Evolutionary conservation across 768 basidiomycete species (phyloP).

Genomic region (Neoboletus subvelutipes): DNA sequence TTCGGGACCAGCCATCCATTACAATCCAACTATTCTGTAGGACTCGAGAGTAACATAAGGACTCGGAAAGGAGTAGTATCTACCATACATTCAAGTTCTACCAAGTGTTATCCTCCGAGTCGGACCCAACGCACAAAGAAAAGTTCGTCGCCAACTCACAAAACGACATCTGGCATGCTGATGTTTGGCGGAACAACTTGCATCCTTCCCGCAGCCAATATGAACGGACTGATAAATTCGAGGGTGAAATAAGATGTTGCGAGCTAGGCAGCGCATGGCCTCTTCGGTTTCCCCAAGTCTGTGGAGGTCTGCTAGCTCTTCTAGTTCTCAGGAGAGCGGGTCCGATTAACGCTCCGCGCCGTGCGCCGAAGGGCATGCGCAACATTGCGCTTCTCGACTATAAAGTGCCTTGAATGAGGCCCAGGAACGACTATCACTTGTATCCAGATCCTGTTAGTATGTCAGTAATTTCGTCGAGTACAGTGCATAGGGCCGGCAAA

Average conservation of each 20-base stretch:
- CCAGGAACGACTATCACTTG: background rate
- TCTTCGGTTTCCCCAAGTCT: background rate
- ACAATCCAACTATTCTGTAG: too few relatives aligned
- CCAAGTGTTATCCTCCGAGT: background rate
- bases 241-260: background rate
- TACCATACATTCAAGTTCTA: background rate
- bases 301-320: background rate
- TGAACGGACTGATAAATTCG: background rate
- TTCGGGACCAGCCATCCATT: too few relatives aligned
- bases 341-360: background rate
- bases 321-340: background rate
- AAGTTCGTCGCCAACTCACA: too few relatives aligned
- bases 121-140: background rate
- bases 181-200: background rate
- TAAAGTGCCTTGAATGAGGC: too few relatives aligned
- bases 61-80: background rate
- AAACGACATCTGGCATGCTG: background rate
- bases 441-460: background rate
- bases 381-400: too few relatives aligned
- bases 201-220: background rate
- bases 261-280: background rate
- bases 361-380: too few relatives aligned
- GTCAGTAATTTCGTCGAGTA: background rate
- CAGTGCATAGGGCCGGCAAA: background rate
- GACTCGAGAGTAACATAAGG: too few relatives aligned